phyloP scores from a whole-genome alignment of 768 basidiomycete genomes.

The Hygrophorus russula region DNA sequence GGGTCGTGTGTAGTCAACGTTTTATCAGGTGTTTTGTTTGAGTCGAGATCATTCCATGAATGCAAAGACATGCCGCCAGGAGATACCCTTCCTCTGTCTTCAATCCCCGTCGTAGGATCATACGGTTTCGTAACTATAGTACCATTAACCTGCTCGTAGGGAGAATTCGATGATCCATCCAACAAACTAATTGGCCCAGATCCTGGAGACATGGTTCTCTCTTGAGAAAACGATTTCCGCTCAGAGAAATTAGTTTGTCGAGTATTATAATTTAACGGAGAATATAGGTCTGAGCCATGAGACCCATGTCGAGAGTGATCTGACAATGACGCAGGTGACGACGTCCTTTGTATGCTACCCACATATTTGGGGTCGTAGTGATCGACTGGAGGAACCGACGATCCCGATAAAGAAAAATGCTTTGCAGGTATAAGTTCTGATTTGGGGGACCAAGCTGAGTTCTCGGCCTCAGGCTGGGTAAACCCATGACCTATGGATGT shows the following conservation, averaged over 20 bases:
- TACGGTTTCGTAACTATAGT: no score
- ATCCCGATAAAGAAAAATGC: background rate
- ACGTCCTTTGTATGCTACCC: background rate
- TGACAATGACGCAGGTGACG: constrained; percentile 1
- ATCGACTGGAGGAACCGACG: background rate
- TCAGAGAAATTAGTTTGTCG: background rate
- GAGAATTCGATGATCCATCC: background rate
- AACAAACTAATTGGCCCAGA: background rate
- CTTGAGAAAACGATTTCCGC: background rate
- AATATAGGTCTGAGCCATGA: background rate
- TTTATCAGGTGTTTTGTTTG: no score
- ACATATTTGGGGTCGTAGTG: background rate
- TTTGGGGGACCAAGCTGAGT: no score
- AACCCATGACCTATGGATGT: no score
- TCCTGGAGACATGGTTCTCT: constrained; percentile 5
- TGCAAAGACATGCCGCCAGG: no score
- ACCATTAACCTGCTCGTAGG: background rate
- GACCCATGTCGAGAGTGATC: background rate
- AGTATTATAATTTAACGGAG: background rate
- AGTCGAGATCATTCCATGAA: no score
- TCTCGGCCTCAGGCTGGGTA: no score
- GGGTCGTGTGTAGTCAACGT: no score
- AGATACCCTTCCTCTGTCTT: no score
- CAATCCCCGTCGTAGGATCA: no score
- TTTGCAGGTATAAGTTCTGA: no score